Percentiles rank a stretch among this genome's conserved stretches.
These are phyloP conservation scores for Litsea cubeba DNA, from an alignment of 164 flowering plant species.

Conservation along the genomic window DNA sequence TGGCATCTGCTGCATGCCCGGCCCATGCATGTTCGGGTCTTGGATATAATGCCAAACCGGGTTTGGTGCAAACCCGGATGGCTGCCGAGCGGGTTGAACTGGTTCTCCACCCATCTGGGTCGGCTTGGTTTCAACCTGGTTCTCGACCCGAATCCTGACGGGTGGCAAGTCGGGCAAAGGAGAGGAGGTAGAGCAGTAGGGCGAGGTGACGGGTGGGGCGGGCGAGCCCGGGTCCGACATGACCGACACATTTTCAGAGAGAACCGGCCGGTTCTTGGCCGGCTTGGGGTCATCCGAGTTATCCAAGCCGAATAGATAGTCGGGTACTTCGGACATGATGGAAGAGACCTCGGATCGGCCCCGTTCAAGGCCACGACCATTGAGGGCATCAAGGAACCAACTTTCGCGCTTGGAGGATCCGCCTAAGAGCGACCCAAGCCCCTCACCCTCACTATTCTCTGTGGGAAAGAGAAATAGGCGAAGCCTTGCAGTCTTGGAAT, in stretches of 20 bases:
- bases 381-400: slow-evolving; percentile 89
- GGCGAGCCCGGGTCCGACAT: slow-evolving; percentile 83
- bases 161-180: slow-evolving; percentile 57
- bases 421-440: slow-evolving; percentile 53
- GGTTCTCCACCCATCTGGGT: slow-evolving; percentile 20
- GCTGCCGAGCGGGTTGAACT: slow-evolving; percentile 11
- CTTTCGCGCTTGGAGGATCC: slow-evolving; percentile 50
- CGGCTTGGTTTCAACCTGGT: slow-evolving; percentile 16
- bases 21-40: slow-evolving; percentile 33
- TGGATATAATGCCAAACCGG: slow-evolving; percentile 49
- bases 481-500: slow-evolving; percentile 50
- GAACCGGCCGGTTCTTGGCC: slow-evolving; percentile 17
- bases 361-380: slow-evolving; percentile 52
- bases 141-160: slow-evolving; percentile 50
- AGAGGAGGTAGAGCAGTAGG: slow-evolving; percentile 47
- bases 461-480: slow-evolving; percentile 61
- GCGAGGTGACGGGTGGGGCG: slow-evolving; percentile 36
- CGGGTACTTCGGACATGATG: slow-evolving; percentile 81
- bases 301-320: slow-evolving; percentile 83
- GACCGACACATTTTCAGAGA: slow-evolving; percentile 36
- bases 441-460: neutral
- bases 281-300: slow-evolving; percentile 40
- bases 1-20: slow-evolving; percentile 34
- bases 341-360: slow-evolving; percentile 80
- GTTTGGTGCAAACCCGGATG: slow-evolving; percentile 24